phyloP scores from a whole-genome alignment of 768 basidiomycete species.

The Piloderma croceum region DNA sequence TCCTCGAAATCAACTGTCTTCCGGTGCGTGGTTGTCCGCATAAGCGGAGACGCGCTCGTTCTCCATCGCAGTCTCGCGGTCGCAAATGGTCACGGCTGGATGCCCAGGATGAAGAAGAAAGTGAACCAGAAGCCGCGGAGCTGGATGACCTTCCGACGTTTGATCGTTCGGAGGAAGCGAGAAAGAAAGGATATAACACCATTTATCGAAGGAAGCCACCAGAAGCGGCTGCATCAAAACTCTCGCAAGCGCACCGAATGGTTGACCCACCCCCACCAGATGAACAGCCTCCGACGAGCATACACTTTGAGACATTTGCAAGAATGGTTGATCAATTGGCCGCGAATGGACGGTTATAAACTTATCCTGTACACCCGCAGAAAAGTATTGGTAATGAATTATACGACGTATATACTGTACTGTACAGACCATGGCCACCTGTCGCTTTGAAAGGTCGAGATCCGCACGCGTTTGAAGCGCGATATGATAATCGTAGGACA shows the following conservation, averaged over 20 bases:
- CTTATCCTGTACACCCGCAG: too few relatives aligned
- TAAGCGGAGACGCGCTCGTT: background rate
- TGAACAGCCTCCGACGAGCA: background rate
- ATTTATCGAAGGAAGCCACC: background rate
- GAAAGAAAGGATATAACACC: too few relatives aligned
- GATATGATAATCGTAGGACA: too few relatives aligned
- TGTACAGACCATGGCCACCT: too few relatives aligned
- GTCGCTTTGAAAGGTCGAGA: too few relatives aligned
- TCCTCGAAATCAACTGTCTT: background rate
- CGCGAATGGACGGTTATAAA: background rate
- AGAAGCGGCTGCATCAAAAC: too few relatives aligned
- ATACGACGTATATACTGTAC: too few relatives aligned
- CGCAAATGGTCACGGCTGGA: constrained; percentile 29
- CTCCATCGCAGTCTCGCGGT: constrained; percentile 8
- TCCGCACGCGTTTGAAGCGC: too few relatives aligned
- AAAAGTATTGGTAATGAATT: too few relatives aligned
- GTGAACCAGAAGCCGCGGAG: constrained; percentile 8
- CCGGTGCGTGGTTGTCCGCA: background rate
- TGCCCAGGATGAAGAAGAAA: constrained; percentile 17
- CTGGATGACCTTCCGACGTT: constrained; percentile 24
- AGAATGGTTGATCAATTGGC: background rate
- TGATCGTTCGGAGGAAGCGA: too few relatives aligned
- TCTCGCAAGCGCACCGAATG: background rate
- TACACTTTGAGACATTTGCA: background rate
- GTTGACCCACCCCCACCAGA: background rate